Percentiles rank a stretch among this genome's conserved stretches.
These are phyloP conservation scores for Arthrobotrys sinensis DNA, from an alignment of 2,329 filamentous ascomycete species.

Conservation along the genomic window DNA sequence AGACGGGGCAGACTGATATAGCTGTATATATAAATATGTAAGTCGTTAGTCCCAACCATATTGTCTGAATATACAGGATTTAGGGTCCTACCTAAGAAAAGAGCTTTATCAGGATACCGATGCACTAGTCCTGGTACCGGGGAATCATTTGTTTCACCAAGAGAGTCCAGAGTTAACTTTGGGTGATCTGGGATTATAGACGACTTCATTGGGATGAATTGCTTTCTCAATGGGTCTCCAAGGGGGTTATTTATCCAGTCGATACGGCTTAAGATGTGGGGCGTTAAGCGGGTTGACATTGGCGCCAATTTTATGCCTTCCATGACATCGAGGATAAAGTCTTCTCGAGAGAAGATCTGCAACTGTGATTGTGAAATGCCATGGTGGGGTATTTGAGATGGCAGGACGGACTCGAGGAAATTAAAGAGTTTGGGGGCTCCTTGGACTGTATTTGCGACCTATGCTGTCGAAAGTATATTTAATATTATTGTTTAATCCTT, in stretches of 20 bases:
- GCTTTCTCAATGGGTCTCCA: slow-evolving; percentile 74
- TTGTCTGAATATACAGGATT: slow-evolving; percentile 62
- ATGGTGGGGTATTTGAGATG: slow-evolving; percentile 69
- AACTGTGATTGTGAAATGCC: slow-evolving; percentile 59
- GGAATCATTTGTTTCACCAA: slow-evolving; percentile 74
- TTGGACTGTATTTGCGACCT: slow-evolving; percentile 72
- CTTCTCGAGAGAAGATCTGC: slow-evolving; percentile 70
- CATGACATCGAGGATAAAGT: slow-evolving; percentile 73
- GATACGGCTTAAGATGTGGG: slow-evolving; percentile 74
- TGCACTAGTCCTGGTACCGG: slow-evolving; percentile 75
- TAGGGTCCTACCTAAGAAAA: slow-evolving; percentile 72
- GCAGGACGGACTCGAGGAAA: slow-evolving; percentile 72
- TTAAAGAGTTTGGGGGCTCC: slow-evolving; percentile 69
- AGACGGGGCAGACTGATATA: slow-evolving; percentile 75
- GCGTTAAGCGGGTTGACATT: slow-evolving; percentile 76
- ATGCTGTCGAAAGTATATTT: not conserved
- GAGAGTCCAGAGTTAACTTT: slow-evolving; percentile 72
- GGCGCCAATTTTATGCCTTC: slow-evolving; percentile 72
- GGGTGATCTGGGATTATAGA: slow-evolving; percentile 73
- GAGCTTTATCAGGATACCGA: slow-evolving; percentile 76
- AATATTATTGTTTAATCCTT: slow-evolving; percentile 13
- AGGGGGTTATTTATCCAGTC: slow-evolving; percentile 74
- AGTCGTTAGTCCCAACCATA: not conserved
- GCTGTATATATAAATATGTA: slow-evolving; percentile 67
- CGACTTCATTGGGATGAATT: slow-evolving; percentile 75